Percentiles rank a stretch among this genome's conserved stretches.
Evolutionary conservation across 1,284 basidiomycete species (phyloP).

Genomic region (Termitomyces sp.): DNA sequence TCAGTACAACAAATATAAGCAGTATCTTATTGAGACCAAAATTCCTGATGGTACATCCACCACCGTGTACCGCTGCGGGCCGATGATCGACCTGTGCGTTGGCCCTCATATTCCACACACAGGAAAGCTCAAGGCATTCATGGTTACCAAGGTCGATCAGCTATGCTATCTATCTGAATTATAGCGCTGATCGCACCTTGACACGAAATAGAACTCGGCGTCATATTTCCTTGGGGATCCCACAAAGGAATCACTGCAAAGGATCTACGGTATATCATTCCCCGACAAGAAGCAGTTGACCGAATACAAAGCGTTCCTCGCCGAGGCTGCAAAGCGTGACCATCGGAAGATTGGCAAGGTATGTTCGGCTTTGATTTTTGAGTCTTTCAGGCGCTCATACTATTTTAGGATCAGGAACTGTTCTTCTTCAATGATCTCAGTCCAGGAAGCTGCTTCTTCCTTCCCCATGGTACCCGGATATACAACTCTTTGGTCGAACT

Average conservation of each 20-base stretch:
- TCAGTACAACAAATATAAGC: constrained; percentile 99
- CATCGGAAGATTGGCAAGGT: constrained; percentile 93
- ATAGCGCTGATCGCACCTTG: background rate
- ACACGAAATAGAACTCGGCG: constrained; percentile 76
- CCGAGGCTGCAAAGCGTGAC: constrained; percentile 96
- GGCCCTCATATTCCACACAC: constrained; percentile 98
- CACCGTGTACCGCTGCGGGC: constrained; percentile 98
- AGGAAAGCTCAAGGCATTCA: constrained; percentile 94
- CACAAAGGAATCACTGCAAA: constrained; percentile 93
- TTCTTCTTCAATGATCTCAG: constrained; percentile 98
- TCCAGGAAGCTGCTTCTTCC: constrained; percentile 95
- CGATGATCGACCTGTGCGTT: constrained; percentile 96
- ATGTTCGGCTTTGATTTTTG: background rate
- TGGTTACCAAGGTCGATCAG: constrained; percentile 78
- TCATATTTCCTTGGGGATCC: constrained; percentile 98
- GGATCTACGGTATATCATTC: constrained; percentile 98
- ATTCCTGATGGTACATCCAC: constrained; percentile 96
- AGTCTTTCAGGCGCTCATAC: constrained; percentile 8
- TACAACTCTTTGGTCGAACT: constrained; percentile 93
- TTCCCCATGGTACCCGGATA: constrained; percentile 95
- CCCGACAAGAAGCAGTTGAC: constrained; percentile 95
- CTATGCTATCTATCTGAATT: background rate
- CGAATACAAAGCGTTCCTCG: constrained; percentile 96
- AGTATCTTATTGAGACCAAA: constrained; percentile 93
- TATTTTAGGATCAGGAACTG: constrained; percentile 81